Conservation (phyloP, 495 filamentous ascomycete genomes). For the Annulohypoxylon bovei region DNA sequence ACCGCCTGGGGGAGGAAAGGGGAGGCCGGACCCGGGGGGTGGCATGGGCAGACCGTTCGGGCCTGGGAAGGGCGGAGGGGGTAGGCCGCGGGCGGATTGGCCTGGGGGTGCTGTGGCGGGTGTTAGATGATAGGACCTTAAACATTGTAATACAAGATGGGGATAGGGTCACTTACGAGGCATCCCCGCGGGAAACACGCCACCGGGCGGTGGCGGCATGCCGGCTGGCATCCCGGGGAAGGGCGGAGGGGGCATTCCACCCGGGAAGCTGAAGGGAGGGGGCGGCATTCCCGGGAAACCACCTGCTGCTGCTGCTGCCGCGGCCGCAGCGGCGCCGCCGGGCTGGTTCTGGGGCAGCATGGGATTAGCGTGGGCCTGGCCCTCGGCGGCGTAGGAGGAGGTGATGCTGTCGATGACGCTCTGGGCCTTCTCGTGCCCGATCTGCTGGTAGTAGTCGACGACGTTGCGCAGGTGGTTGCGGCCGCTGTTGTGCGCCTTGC, state of each 20-base stretch:
- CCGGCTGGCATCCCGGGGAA: constrained; percentile 52
- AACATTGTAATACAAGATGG: no score
- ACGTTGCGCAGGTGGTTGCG: constrained; percentile 97
- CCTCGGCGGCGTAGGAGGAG: constrained; percentile 90
- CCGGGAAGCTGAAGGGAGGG: constrained; percentile 43
- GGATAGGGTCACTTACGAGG: constrained; percentile 44
- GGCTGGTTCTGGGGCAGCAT: constrained; percentile 74
- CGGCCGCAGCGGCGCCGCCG: constrained; percentile 53
- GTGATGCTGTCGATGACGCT: constrained; percentile 98
- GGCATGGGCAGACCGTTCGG: constrained; percentile 55
- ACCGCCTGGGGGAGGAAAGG: constrained; percentile 56
- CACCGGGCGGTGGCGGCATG: constrained; percentile 43
- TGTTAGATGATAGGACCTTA: no score
- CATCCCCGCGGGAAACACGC: constrained; percentile 45
- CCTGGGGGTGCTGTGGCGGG: constrained; percentile 59
- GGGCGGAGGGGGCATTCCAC: constrained; percentile 48
- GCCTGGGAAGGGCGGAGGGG: constrained; percentile 73
- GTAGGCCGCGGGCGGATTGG: constrained; percentile 58
- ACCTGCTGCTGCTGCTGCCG: constrained; percentile 29
- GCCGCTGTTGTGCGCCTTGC: constrained; percentile 96
- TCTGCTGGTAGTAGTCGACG: constrained; percentile 98
- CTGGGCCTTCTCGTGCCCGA: constrained; percentile 98
- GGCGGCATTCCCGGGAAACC: constrained; percentile 49
- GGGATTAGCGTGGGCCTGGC: constrained; percentile 84
- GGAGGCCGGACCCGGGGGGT: constrained; percentile 52